Percentiles rank a stretch among this genome's conserved stretches.
These are phyloP conservation scores for Lyophyllum decastes DNA, from an alignment of 768 basidiomycete genomes.

Conservation along the genomic window DNA sequence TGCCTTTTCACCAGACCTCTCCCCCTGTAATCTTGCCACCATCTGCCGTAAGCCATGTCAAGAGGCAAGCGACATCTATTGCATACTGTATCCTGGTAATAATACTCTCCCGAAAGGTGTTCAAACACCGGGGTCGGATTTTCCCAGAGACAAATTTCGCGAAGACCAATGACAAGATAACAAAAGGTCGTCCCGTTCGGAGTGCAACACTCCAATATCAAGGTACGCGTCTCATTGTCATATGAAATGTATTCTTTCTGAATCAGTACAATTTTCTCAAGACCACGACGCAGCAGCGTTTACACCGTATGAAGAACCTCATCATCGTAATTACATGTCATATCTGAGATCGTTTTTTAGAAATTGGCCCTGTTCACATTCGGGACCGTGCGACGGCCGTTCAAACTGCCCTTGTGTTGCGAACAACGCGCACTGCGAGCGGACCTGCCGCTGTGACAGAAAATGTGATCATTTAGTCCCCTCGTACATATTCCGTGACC, in stretches of 20 bases:
- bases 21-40: slow-evolving; percentile 55
- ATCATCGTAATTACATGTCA: not conserved
- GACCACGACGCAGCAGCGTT: slow-evolving; percentile 18
- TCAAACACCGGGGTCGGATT: slow-evolving; percentile 23
- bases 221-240: slow-evolving; percentile 5
- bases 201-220: slow-evolving; percentile 5
- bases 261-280: not conserved
- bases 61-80: slow-evolving; percentile 41
- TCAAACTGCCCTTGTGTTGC: slow-evolving; percentile 49
- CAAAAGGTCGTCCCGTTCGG: slow-evolving; percentile 5
- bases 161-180: not conserved
- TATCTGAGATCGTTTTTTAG: slow-evolving; percentile 24
- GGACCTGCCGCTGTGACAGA: slow-evolving; percentile 51
- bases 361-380: slow-evolving; percentile 54
- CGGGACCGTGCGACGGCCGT: slow-evolving; percentile 50
- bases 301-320: slow-evolving; percentile 26
- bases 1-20: slow-evolving; percentile 42
- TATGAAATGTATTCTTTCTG: not conserved
- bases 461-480: slow-evolving; percentile 45
- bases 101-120: slow-evolving; percentile 20
- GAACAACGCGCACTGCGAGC: slow-evolving; percentile 55
- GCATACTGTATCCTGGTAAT: not conserved
- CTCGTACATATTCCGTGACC: not conserved
- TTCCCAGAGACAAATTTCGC: slow-evolving; percentile 17
- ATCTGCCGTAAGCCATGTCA: slow-evolving; percentile 60